Evolutionary conservation across 257 asterid species (phyloP).

Genomic region (Solanum stenotomum): DNA sequence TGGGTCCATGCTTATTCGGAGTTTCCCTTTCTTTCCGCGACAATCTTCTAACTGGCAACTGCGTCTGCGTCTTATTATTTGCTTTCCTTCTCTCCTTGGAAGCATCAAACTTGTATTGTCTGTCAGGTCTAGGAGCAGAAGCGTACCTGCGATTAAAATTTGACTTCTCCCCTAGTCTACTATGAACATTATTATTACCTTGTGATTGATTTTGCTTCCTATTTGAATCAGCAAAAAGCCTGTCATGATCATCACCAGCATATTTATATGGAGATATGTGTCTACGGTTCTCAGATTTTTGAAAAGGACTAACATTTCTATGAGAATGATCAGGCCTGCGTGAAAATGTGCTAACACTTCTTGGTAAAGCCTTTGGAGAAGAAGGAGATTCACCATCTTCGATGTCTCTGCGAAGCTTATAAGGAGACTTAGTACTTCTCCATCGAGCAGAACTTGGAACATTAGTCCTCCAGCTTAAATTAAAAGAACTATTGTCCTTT

Average conservation of each 20-base stretch:
- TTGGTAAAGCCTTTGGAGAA: not conserved
- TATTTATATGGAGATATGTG: constrained; percentile 29
- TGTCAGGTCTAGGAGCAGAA: constrained; percentile 49
- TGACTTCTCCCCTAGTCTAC: constrained; percentile 12
- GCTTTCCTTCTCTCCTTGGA: constrained; percentile 12
- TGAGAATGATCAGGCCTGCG: constrained; percentile 7
- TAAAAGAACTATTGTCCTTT: not conserved
- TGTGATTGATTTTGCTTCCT: constrained; percentile 4
- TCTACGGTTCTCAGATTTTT: constrained; percentile 29
- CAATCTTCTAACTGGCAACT: constrained; percentile 4
- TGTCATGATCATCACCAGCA: not conserved
- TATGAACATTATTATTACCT: constrained; percentile 9
- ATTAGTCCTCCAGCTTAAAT: not conserved
- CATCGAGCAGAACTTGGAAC: constrained; percentile 12
- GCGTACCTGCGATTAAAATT: constrained; percentile 26
- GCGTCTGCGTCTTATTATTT: constrained; percentile 7
- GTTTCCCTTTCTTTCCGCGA: constrained; percentile 18
- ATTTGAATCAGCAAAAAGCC: not conserved
- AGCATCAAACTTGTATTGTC: constrained; percentile 5
- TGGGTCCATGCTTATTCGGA: constrained; percentile 20
- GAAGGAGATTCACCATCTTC: constrained; percentile 1
- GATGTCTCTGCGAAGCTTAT: constrained; percentile 6
- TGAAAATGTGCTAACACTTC: not conserved
- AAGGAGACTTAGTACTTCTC: constrained; percentile 33
- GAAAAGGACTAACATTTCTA: constrained; percentile 22